Evolutionary conservation across 179 eudicot genomes (phyloP).

Genomic region (Carnegiea gigantea): DNA sequence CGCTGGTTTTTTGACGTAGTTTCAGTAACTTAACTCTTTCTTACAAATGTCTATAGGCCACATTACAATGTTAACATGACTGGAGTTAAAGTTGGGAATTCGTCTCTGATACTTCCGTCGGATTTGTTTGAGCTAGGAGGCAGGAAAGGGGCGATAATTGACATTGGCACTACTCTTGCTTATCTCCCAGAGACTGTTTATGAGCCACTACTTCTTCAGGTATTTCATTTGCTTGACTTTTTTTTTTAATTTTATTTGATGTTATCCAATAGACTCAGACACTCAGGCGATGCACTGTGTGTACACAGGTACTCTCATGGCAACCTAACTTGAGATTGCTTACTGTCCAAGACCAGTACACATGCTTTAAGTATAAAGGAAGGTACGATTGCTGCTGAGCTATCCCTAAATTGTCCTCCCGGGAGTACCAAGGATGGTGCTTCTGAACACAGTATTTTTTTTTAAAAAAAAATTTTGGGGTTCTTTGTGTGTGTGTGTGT

Average conservation of each 20-base stretch:
- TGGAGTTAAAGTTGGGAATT: slow-evolving; percentile 42
- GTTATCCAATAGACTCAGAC: neutral
- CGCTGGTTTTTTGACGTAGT: neutral
- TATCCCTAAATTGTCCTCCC: neutral
- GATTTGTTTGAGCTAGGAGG: slow-evolving; percentile 38
- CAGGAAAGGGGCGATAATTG: slow-evolving; percentile 42
- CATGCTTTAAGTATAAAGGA: slow-evolving; percentile 70
- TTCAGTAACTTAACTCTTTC: neutral
- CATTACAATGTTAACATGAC: slow-evolving; percentile 50
- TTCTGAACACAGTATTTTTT: neutral
- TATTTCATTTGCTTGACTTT: slow-evolving; percentile 17
- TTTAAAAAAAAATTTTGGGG: too few relatives aligned
- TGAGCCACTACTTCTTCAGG: slow-evolving; percentile 41
- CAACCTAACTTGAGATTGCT: slow-evolving; percentile 67
- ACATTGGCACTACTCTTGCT: slow-evolving; percentile 44
- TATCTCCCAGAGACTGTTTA: slow-evolving; percentile 39
- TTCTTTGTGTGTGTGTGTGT: neutral
- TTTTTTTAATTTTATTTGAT: neutral
- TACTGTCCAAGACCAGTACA: slow-evolving; percentile 74
- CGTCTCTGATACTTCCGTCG: slow-evolving; percentile 30
- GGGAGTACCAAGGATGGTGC: neutral
- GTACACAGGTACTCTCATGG: slow-evolving; percentile 61
- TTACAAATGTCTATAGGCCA: slow-evolving; percentile 28
- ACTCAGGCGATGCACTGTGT: slow-evolving; percentile 19
- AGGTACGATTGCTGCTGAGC: slow-evolving; percentile 46